Conservation (phyloP, 352 stramenopile genomes). For the Globisporangium orthogonon region DNA sequence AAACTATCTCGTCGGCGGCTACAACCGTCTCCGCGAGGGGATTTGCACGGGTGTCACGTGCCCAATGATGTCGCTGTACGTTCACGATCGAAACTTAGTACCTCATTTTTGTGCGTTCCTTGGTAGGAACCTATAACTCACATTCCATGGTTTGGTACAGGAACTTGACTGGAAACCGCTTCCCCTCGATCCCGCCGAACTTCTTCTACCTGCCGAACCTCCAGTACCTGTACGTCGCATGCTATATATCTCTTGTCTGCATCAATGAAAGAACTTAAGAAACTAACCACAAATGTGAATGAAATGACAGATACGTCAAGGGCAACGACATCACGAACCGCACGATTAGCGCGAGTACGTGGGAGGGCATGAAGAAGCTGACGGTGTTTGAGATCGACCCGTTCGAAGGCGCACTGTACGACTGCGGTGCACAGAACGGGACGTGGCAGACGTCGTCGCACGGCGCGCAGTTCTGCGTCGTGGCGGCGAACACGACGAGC, state of each 20-base stretch:
- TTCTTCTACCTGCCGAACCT: constrained; percentile 39
- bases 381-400: constrained; percentile 37
- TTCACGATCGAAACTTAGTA: not conserved
- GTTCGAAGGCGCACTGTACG: constrained; percentile 19
- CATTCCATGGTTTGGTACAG: constrained; percentile 9
- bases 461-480: constrained; percentile 31
- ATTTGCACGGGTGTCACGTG: constrained; percentile 43
- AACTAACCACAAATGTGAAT: not conserved
- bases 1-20: constrained; percentile 35
- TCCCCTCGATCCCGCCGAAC: constrained; percentile 26
- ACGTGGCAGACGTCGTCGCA: constrained; percentile 28
- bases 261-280: no score
- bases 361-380: constrained; percentile 30
- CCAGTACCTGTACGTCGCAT: constrained; percentile 31
- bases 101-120: not conserved
- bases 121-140: not conserved
- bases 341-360: constrained; percentile 33
- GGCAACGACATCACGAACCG: constrained; percentile 42
- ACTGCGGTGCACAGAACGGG: constrained; percentile 25
- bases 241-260: not conserved
- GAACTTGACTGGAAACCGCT: constrained; percentile 34
- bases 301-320: constrained; percentile 24
- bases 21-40: constrained; percentile 41
- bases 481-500: constrained; percentile 14
- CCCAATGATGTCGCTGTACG: constrained; percentile 33